Percentiles rank a stretch among this genome's conserved stretches.
Evolutionary conservation across 768 basidiomycete genomes (phyloP).

Genomic region (Podaxis carcinomalis): DNA sequence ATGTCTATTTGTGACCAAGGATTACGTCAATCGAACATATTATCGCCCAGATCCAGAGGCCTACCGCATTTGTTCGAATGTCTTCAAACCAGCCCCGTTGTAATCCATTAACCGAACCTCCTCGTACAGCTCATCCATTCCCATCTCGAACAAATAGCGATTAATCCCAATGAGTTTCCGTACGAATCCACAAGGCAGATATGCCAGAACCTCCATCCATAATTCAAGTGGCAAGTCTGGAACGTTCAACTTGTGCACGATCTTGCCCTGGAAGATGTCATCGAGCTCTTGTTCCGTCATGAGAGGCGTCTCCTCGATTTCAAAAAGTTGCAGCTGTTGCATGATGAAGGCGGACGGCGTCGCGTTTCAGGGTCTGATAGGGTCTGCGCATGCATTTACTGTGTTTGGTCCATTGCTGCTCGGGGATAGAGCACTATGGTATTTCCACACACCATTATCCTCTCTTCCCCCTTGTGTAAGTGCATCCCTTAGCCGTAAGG

Average conservation of each 20-base stretch:
- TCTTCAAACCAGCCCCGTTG: slow-evolving; percentile 16
- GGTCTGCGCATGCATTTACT: too few species aligned
- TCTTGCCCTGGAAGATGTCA: slow-evolving; percentile 5
- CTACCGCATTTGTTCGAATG: slow-evolving; percentile 21
- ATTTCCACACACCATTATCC: too few species aligned
- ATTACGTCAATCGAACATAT: neutral
- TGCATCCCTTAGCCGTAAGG: too few species aligned
- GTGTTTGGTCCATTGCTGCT: too few species aligned
- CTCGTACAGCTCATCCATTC: slow-evolving; percentile 24
- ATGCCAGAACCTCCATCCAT: slow-evolving; percentile 23
- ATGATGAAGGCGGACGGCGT: neutral
- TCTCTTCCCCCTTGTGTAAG: too few species aligned
- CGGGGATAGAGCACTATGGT: too few species aligned
- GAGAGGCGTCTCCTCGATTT: neutral
- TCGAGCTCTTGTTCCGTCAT: slow-evolving; percentile 3
- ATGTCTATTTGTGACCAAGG: slow-evolving; percentile 11
- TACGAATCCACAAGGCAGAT: slow-evolving; percentile 18
- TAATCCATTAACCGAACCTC: slow-evolving; percentile 24
- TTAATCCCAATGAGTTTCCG: slow-evolving; percentile 26
- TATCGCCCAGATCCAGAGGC: neutral
- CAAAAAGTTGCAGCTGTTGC: neutral
- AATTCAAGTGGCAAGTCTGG: slow-evolving; percentile 23
- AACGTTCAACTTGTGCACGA: slow-evolving; percentile 4
- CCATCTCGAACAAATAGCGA: slow-evolving; percentile 25
- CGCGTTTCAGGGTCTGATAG: neutral